These are phyloP conservation scores for Teunomyces tritomae DNA, from an alignment of 805 yeast species.

Conservation along the genomic window DNA sequence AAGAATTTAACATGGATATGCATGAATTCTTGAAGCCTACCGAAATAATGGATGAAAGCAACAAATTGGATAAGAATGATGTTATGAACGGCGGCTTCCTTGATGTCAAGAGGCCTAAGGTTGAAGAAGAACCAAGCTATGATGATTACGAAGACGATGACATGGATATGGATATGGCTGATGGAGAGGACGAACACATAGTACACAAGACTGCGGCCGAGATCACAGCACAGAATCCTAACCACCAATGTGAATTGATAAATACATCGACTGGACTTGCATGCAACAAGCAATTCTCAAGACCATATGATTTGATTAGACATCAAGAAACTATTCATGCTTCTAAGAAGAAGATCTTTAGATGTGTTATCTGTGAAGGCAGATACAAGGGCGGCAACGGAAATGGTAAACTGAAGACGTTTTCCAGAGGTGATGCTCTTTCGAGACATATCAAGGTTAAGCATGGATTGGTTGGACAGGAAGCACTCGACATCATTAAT, in stretches of 20 bases:
- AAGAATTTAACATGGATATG: constrained; percentile 9
- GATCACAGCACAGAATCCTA: constrained; percentile 33
- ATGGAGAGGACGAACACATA: background rate
- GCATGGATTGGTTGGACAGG: constrained; percentile 68
- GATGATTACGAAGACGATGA: constrained; percentile 8
- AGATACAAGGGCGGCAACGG: constrained; percentile 46
- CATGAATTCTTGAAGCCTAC: constrained; percentile 8
- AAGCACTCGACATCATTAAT: constrained; percentile 68
- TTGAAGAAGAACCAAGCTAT: background rate
- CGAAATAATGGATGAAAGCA: constrained; percentile 2
- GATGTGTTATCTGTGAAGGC: constrained; percentile 48
- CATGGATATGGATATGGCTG: constrained; percentile 6
- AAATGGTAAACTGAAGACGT: constrained; percentile 49
- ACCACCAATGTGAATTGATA: constrained; percentile 57
- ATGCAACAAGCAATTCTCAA: constrained; percentile 78
- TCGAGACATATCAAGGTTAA: constrained; percentile 66
- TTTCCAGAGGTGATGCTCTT: constrained; percentile 46
- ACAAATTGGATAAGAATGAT: constrained; percentile 9
- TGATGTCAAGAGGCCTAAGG: constrained; percentile 7
- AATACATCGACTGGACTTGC: constrained; percentile 61
- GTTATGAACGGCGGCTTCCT: constrained; percentile 13
- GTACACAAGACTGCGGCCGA: constrained; percentile 26
- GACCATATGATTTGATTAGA: constrained; percentile 51
- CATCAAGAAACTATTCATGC: constrained; percentile 52
- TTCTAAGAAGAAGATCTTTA: constrained; percentile 41